These are phyloP conservation scores for Elaeis guineensis DNA, from an alignment of 176 grass and related monocot species.

Conservation along the genomic window DNA sequence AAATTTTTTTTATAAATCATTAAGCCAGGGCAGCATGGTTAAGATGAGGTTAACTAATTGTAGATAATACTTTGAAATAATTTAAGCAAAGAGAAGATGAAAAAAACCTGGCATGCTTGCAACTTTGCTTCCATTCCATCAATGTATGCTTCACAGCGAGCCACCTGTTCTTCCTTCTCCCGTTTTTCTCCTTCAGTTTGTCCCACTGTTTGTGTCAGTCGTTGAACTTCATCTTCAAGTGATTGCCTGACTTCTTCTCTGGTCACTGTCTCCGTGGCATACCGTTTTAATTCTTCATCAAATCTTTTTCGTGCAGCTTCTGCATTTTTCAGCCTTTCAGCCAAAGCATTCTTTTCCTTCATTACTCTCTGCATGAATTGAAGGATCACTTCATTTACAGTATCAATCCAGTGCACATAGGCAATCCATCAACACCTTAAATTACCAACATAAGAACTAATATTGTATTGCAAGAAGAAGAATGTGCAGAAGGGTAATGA, in stretches of 20 bases:
- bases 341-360: constrained; percentile 79
- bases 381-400: constrained; percentile 1
- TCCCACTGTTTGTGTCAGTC: constrained; percentile 57
- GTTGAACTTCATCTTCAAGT: constrained; percentile 70
- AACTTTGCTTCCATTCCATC: constrained; percentile 91
- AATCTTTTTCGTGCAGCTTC: constrained; percentile 69
- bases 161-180: constrained; percentile 84
- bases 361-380: constrained; percentile 55
- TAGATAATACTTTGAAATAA: no score
- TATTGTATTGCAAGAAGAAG: no score
- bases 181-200: constrained; percentile 69
- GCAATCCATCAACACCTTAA: no score
- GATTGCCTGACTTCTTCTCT: constrained; percentile 57
- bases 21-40: no score
- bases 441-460: no score
- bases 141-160: constrained; percentile 75
- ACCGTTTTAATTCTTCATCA: constrained; percentile 80
- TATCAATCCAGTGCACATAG: no score
- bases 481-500: no score
- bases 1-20: no score
- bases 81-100: constrained; percentile 1
- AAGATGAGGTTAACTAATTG: no score
- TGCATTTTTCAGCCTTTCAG: constrained; percentile 65
- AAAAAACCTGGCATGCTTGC: constrained; percentile 69
- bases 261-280: constrained; percentile 56